These are phyloP conservation scores for Yamadazyma siamensis DNA, from an alignment of 1,139 yeast genomes.

Conservation along the genomic window DNA sequence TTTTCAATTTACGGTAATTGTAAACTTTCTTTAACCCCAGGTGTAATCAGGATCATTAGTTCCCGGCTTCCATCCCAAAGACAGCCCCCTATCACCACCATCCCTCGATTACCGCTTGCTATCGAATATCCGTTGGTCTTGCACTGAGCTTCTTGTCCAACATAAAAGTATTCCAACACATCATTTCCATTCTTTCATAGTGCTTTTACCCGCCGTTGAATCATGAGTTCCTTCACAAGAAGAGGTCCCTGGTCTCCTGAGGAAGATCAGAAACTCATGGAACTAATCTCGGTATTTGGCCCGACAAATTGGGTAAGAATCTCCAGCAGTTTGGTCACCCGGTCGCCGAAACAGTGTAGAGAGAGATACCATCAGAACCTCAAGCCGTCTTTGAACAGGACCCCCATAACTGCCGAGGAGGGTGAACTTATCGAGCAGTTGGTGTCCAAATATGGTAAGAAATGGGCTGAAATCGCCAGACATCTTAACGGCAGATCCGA, in stretches of 20 bases:
- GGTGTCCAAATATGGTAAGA: slow-evolving; percentile 77
- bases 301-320: slow-evolving; percentile 91
- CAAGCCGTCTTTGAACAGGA: slow-evolving; percentile 76
- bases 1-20: too few species aligned
- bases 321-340: slow-evolving; percentile 65
- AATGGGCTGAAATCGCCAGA: slow-evolving; percentile 93
- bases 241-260: slow-evolving; percentile 91
- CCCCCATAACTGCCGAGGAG: slow-evolving; percentile 83
- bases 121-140: too few species aligned
- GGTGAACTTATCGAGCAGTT: slow-evolving; percentile 77
- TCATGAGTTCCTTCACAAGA: slow-evolving; percentile 18
- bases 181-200: too few species aligned
- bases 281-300: slow-evolving; percentile 69
- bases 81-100: too few species aligned
- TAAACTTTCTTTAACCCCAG: too few species aligned
- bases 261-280: slow-evolving; percentile 73
- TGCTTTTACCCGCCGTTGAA: too few species aligned
- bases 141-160: too few species aligned
- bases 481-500: slow-evolving; percentile 85
- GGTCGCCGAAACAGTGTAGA: slow-evolving; percentile 91
- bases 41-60: too few species aligned
- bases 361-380: slow-evolving; percentile 91
- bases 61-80: too few species aligned
- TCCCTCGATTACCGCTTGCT: too few species aligned
- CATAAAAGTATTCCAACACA: too few species aligned